phyloP scores from a whole-genome alignment of 768 basidiomycete genomes.

The Hemileccinum rubropunctum region DNA sequence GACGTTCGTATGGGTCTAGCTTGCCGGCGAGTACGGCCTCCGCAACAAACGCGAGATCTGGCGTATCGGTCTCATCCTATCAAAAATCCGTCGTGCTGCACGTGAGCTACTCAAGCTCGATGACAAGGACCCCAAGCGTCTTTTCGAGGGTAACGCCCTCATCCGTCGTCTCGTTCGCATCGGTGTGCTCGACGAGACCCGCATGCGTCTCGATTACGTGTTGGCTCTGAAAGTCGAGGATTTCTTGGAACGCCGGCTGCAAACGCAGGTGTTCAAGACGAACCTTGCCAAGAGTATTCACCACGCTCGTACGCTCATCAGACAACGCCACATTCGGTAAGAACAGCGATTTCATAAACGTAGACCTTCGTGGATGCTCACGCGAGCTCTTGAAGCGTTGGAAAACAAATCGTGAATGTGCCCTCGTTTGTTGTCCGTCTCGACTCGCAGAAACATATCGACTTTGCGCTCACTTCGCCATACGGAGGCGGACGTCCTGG shows the following conservation, averaged over 20 bases:
- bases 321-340: slow-evolving; percentile 97
- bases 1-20: slow-evolving; percentile 46
- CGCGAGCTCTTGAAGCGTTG: slow-evolving; percentile 58
- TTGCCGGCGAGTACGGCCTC: slow-evolving; percentile 99
- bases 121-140: slow-evolving; percentile 98
- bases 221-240: slow-evolving; percentile 98
- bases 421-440: slow-evolving; percentile 99
- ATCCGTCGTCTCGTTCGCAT: slow-evolving; percentile 97
- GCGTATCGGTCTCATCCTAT: slow-evolving; percentile 97
- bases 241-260: slow-evolving; percentile 98
- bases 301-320: slow-evolving; percentile 96
- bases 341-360: slow-evolving; percentile 22
- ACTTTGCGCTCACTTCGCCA: slow-evolving; percentile 96
- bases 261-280: slow-evolving; percentile 99
- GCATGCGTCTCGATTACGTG: slow-evolving; percentile 99
- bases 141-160: slow-evolving; percentile 98
- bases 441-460: slow-evolving; percentile 99
- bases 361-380: neutral
- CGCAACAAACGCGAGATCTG: slow-evolving; percentile 99
- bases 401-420: slow-evolving; percentile 98
- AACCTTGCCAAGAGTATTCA: slow-evolving; percentile 98
- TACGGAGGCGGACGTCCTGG: slow-evolving; percentile 94
- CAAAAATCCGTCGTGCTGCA: slow-evolving; percentile 99
- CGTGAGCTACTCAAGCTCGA: slow-evolving; percentile 99
- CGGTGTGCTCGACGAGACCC: slow-evolving; percentile 97